Percentiles rank a stretch among this genome's conserved stretches.
Evolutionary conservation across 1,284 basidiomycete genomes (phyloP).

Genomic region (Takashimella tepidaria): DNA sequence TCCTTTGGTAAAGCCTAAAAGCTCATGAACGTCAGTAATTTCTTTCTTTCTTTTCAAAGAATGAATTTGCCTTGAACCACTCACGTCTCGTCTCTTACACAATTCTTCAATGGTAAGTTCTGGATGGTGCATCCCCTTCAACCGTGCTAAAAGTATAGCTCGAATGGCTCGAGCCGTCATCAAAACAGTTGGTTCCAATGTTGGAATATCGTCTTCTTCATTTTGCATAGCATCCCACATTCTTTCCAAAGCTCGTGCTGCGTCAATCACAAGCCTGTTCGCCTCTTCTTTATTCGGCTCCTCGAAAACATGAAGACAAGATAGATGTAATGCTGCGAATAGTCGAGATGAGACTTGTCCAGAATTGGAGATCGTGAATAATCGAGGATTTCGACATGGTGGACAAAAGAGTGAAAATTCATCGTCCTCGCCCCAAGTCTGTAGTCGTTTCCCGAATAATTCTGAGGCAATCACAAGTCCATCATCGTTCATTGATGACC

Average conservation of each 20-base stretch:
- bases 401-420: constrained; percentile 5
- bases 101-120: constrained; percentile 19
- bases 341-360: constrained; percentile 22
- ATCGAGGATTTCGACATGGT: not conserved
- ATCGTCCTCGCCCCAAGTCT: constrained; percentile 3
- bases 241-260: not conserved
- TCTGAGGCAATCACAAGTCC: not conserved
- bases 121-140: constrained; percentile 16
- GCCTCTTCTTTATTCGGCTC: not conserved
- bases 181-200: constrained; percentile 3
- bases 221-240: not conserved
- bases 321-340: constrained; percentile 14
- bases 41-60: too few relatives aligned
- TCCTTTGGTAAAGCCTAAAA: too few relatives aligned
- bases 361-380: constrained; percentile 23
- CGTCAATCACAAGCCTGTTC: not conserved
- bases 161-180: constrained; percentile 2
- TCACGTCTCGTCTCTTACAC: constrained; percentile 29
- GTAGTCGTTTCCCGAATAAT: constrained; percentile 3
- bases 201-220: not conserved
- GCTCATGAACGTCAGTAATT: too few relatives aligned
- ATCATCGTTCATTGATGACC: constrained; percentile 4
- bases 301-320: not conserved
- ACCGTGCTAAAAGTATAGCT: constrained; percentile 11
- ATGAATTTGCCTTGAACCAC: constrained; percentile 10